Percentiles rank a stretch among this genome's conserved stretches.
Conservation (phyloP, 495 filamentous ascomycete genomes). For the Parachaetomium inaequale region DNA sequence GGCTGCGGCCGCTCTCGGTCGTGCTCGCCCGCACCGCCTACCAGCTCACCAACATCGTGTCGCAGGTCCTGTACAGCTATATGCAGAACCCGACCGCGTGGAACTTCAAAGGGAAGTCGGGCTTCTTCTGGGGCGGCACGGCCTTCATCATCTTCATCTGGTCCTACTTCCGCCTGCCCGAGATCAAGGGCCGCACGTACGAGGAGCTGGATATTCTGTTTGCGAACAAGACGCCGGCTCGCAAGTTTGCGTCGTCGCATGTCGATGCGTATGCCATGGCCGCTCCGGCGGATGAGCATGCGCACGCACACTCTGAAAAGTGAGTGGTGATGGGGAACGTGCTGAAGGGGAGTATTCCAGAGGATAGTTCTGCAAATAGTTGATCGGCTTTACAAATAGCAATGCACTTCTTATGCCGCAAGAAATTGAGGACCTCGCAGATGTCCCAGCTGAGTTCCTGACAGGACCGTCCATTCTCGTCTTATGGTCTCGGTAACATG, state of each 20-base stretch:
- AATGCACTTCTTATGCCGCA: too few species aligned
- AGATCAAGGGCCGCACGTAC: constrained; percentile 57
- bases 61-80: constrained; percentile 57
- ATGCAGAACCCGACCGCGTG: constrained; percentile 64
- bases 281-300: neutral
- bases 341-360: too few species aligned
- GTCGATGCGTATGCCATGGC: constrained; percentile 3
- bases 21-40: constrained; percentile 60
- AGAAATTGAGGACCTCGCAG: too few species aligned
- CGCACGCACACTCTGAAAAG: neutral
- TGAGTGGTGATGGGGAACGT: too few species aligned
- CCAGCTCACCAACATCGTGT: constrained; percentile 56
- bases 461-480: too few species aligned
- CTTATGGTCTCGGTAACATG: neutral
- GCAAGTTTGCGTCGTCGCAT: neutral
- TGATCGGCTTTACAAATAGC: too few species aligned
- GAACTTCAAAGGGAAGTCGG: constrained; percentile 62
- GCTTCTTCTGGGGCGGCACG: constrained; percentile 63
- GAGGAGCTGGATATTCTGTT: constrained; percentile 56
- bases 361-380: too few species aligned
- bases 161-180: constrained; percentile 57
- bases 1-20: constrained; percentile 59
- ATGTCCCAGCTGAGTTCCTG: too few species aligned
- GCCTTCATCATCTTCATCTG: constrained; percentile 42
- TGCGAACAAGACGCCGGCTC: constrained; percentile 17